Base-by-base conservation (phyloP, 192 early-diverging fungal species). In the Rhizophagus sp. region DNA sequence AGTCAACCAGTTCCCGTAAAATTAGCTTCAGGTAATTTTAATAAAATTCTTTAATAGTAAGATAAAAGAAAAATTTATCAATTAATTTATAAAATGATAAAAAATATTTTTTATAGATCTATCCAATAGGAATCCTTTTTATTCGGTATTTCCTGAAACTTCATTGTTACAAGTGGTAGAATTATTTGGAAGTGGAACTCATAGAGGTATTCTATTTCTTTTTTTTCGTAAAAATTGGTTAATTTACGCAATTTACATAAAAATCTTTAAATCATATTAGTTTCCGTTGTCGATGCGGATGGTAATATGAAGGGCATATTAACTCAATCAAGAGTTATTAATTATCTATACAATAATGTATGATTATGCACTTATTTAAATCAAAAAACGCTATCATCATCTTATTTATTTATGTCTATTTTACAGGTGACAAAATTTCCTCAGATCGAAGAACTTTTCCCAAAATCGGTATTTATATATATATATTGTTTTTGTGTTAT, bases 51-150 rank as follows among this genome's bases (percentile, higher is more conserved):
- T n/a, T 30, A 30, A 1, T 30, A 30, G 12, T 47, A 47, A 44
- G 7, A 44, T 10, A 1, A 47, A 1, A 22, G 25, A 62, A 33
- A 33, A 67, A 24, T 34, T 5, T 13, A 34, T 36, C n/a, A n/a
- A n/a, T n/a, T n/a, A n/a, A n/a, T n/a, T n/a, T n/a, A n/a, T n/a
- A n/a, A 25, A 24, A 44, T 44, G 7, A 44, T 69, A 15, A 65
- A 19, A 6, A 30, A 33, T 12, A 41, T 12, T n/a, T 47, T 41
- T 13, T 30, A 34, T 86, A 76, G 95, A 96, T 82, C 75, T 95
- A 57, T 96, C 95, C 5, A 88, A 90, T 34, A 89, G 91, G 72
- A 94, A 96, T 76, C 94, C 95, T 27, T 96, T 95, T 80, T 95
- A 94, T 81, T 91, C 91, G 24, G 92, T 95, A 15, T 69, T 93